Evolutionary conservation across 2,329 filamentous ascomycete genomes (phyloP).

Genomic region (Fusarium nurragi): DNA sequence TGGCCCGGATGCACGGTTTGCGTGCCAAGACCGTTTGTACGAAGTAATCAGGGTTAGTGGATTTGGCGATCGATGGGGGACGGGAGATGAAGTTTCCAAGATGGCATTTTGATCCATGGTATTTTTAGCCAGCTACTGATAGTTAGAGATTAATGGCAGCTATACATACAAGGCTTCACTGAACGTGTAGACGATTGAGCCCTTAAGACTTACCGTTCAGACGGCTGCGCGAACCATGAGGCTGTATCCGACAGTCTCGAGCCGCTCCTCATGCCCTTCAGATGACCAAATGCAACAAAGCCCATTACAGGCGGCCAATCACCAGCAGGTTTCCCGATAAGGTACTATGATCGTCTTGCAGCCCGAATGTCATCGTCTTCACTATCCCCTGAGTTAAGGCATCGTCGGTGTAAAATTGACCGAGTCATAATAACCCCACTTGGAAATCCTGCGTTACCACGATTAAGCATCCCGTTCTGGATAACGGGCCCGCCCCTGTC

Average conservation of each 20-base stretch:
- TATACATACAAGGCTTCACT: too few relatives aligned
- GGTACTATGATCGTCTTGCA: neutral
- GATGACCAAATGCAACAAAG: neutral
- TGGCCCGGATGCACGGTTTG: neutral
- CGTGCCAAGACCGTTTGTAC: neutral
- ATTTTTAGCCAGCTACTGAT: neutral
- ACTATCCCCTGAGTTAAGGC: neutral
- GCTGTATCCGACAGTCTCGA: neutral
- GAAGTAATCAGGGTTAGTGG: neutral
- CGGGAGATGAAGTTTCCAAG: neutral
- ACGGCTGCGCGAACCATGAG: neutral
- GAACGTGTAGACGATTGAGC: neutral
- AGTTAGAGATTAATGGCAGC: too few relatives aligned
- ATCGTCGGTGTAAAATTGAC: neutral
- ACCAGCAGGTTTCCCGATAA: neutral
- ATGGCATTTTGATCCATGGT: neutral
- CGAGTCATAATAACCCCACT: constrained; percentile 12
- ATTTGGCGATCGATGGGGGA: neutral
- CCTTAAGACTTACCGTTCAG: neutral
- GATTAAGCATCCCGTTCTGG: neutral
- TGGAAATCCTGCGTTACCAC: too few relatives aligned
- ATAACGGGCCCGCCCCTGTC: neutral
- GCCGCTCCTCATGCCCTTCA: neutral
- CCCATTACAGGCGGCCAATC: too few relatives aligned
- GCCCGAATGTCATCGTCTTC: neutral